Conservation (phyloP, 805 yeast species). For the Lipomyces sp. region DNA sequence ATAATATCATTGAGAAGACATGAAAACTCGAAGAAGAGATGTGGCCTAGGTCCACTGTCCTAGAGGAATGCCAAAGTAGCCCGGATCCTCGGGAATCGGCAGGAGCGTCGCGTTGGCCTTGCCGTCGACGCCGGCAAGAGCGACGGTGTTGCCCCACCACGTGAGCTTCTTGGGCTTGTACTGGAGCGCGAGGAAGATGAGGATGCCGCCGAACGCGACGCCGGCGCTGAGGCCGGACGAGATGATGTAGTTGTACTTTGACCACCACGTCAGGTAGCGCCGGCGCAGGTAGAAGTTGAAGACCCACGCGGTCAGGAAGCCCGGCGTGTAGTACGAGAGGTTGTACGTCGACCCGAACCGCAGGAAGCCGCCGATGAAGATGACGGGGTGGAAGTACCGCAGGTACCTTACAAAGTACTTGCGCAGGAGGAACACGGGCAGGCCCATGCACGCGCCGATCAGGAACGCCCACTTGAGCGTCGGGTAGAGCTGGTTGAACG, state of each 20-base stretch:
- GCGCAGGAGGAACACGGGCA: slow-evolving; percentile 40
- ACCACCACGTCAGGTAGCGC: slow-evolving; percentile 20
- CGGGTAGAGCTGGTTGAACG: slow-evolving; percentile 53
- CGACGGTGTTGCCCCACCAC: slow-evolving; percentile 63
- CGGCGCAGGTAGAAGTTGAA: slow-evolving; percentile 14
- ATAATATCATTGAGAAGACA: too few relatives aligned
- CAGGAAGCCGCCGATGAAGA: slow-evolving; percentile 46
- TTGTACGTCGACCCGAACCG: slow-evolving; percentile 15
- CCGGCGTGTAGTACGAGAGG: slow-evolving; percentile 17
- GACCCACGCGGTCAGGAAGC: slow-evolving; percentile 5
- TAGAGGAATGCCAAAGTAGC: slow-evolving; percentile 5
- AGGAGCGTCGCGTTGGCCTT: slow-evolving; percentile 4
- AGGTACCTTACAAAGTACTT: slow-evolving; percentile 41
- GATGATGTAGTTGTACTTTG: slow-evolving; percentile 47
- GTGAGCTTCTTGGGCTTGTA: slow-evolving; percentile 40
- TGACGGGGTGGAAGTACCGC: slow-evolving; percentile 58
- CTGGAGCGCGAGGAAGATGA: slow-evolving; percentile 52
- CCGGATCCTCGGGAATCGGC: slow-evolving; percentile 3
- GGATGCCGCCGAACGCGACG: slow-evolving; percentile 58
- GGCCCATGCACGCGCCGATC: slow-evolving; percentile 50
- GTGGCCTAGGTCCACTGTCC: too few relatives aligned
- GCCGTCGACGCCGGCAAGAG: slow-evolving; percentile 14
- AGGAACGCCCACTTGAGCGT: slow-evolving; percentile 57
- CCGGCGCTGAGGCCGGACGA: slow-evolving; percentile 66
- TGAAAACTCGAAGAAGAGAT: too few relatives aligned